Conservation (phyloP, 179 eudicot species). For the Amaranthus tricolor region DNA sequence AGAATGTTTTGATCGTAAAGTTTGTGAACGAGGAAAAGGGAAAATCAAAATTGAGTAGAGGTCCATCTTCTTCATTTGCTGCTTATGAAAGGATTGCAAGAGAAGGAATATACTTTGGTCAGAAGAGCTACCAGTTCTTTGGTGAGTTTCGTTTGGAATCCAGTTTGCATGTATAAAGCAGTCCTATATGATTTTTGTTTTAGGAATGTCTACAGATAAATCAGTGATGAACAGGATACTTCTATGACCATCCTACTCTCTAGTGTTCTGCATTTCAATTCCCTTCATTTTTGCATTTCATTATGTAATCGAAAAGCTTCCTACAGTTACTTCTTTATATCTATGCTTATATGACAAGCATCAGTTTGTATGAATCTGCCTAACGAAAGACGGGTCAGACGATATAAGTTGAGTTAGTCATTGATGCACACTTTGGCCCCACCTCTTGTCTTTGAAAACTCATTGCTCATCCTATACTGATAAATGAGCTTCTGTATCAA, state of each 20-base stretch:
- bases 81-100: constrained; percentile 25
- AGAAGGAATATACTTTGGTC: constrained; percentile 55
- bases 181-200: background rate
- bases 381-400: background rate
- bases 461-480: background rate
- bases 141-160: constrained; percentile 32
- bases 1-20: constrained; percentile 54
- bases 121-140: constrained; percentile 45
- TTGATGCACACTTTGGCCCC: no score
- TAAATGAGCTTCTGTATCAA: background rate
- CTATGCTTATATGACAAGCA: background rate
- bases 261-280: background rate
- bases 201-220: background rate
- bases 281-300: background rate
- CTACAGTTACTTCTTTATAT: background rate
- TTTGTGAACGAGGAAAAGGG: constrained; percentile 33
- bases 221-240: background rate
- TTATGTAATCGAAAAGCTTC: background rate
- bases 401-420: no score
- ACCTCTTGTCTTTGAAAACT: no score
- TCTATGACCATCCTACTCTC: background rate
- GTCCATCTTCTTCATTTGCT: constrained; percentile 22
- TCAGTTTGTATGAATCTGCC: background rate
- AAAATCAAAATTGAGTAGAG: background rate
- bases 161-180: background rate